Conservation (phyloP, 306 rosid species). For the Spatholobus suberectus region DNA sequence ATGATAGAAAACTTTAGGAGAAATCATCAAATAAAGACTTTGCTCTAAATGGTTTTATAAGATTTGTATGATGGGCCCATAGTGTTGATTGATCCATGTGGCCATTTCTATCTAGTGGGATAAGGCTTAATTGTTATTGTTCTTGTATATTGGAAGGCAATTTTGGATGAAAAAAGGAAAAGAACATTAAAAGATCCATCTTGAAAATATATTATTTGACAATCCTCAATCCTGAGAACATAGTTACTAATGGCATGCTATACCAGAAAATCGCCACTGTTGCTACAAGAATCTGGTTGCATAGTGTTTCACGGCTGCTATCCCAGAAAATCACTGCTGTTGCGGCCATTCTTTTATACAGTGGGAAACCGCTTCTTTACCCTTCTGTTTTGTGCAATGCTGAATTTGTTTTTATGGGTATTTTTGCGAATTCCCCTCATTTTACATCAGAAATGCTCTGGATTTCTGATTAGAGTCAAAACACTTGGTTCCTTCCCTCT, state of each 20-base stretch:
- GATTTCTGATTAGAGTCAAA: neutral
- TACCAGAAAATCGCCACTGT: too few species aligned
- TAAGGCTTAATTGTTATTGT: neutral
- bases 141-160: neutral
- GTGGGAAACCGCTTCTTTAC: neutral
- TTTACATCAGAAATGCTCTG: neutral
- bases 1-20: neutral
- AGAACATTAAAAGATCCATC: neutral
- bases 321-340: neutral
- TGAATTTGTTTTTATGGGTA: neutral
- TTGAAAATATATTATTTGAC: neutral
- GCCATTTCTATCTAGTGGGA: neutral
- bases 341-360: neutral
- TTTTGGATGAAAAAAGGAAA: neutral
- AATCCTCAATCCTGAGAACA: conserved; percentile 10
- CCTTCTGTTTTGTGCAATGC: neutral
- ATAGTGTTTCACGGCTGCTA: neutral
- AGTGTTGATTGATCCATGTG: neutral
- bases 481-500: neutral
- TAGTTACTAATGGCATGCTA: neutral
- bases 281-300: neutral
- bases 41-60: neutral
- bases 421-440: neutral
- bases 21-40: neutral
- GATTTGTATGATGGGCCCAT: neutral